Evolutionary conservation across 2,329 filamentous ascomycete species (phyloP).

Genomic region (Exserohilum rostratum): DNA sequence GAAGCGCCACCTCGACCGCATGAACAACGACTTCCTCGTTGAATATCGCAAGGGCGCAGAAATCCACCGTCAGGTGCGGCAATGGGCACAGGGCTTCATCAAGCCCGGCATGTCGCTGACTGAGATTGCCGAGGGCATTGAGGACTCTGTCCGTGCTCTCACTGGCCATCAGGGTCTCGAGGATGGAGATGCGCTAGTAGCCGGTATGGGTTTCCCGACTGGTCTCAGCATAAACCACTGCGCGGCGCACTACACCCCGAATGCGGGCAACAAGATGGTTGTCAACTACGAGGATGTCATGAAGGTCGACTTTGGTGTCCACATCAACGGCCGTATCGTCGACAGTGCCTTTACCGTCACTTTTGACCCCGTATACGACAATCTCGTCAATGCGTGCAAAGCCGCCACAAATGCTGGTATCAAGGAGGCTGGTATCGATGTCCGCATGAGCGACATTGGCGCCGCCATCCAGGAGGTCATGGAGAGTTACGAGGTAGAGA

Average conservation of each 20-base stretch:
- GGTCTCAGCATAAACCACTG: constrained; percentile 84
- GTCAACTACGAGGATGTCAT: constrained; percentile 71
- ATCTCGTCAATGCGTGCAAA: constrained; percentile 69
- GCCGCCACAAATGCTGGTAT: constrained; percentile 77
- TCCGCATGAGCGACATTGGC: constrained; percentile 84
- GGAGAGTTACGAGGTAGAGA: constrained; percentile 90
- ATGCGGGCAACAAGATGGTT: constrained; percentile 80
- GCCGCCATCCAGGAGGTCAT: constrained; percentile 86
- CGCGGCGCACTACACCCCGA: constrained; percentile 86
- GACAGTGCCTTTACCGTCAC: constrained; percentile 74
- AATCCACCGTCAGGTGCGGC: constrained; percentile 84
- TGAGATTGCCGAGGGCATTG: constrained; percentile 86
- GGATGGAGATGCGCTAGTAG: constrained; percentile 78
- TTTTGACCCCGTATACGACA: constrained; percentile 72
- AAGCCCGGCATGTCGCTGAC: constrained; percentile 81
- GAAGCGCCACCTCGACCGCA: constrained; percentile 80
- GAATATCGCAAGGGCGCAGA: constrained; percentile 88
- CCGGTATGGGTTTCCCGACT: constrained; percentile 85
- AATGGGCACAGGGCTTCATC: constrained; percentile 80
- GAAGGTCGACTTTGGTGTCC: constrained; percentile 76
- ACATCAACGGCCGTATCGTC: constrained; percentile 73
- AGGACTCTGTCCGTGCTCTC: constrained; percentile 77
- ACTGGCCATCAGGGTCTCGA: constrained; percentile 77
- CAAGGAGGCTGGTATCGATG: constrained; percentile 88
- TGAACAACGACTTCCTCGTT: constrained; percentile 77